These are phyloP conservation scores for Oryza glaberrima DNA, from an alignment of 176 grass and related monocot species.

Conservation along the genomic window DNA sequence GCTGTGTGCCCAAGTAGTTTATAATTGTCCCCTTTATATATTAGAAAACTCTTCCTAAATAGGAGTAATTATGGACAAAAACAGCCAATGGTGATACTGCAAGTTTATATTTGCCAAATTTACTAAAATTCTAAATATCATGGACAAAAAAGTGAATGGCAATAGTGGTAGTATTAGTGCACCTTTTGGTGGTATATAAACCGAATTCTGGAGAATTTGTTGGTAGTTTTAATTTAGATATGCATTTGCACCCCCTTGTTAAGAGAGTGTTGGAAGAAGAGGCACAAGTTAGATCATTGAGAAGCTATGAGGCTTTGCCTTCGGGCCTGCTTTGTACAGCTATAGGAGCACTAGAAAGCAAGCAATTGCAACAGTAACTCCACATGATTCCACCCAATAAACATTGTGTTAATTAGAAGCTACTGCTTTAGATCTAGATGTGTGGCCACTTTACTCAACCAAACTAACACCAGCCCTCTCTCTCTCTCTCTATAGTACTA, in stretches of 20 bases:
- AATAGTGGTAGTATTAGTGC: neutral
- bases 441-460: conserved; percentile 29
- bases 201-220: neutral
- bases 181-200: conserved; percentile 10
- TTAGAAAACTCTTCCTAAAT: neutral
- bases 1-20: neutral
- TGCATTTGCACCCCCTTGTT: neutral
- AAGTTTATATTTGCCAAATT: neutral
- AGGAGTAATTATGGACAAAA: neutral
- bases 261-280: neutral
- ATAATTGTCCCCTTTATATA: neutral
- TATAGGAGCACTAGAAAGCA: conserved; percentile 19
- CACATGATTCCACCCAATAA: conserved; percentile 23
- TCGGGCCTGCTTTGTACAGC: neutral
- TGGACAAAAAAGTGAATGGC: neutral
- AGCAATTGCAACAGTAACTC: conserved; percentile 12
- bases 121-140: neutral
- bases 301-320: neutral
- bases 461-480: conserved; percentile 33
- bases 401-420: conserved; percentile 21
- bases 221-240: conserved; percentile 22
- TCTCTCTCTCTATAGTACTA: neutral
- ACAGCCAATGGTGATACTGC: neutral
- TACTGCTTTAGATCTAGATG: conserved; percentile 27
- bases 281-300: neutral